Conservation (phyloP, 352 stramenopile genomes). For the Globisporangium irregulare region DNA sequence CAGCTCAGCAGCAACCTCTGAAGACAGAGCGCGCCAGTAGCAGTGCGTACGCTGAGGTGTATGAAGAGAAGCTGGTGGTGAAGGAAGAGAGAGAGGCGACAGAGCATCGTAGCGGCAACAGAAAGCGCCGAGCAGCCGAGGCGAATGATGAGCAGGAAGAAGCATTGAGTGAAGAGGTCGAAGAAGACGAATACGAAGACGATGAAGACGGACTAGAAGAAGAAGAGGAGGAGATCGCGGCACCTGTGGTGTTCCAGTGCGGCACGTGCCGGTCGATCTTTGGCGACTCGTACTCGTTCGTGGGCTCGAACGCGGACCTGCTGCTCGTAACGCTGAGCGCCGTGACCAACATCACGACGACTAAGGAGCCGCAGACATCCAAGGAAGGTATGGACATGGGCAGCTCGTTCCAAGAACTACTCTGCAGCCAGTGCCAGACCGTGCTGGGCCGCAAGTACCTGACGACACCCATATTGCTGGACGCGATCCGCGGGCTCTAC, state of each 20-base stretch:
- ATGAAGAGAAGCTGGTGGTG: conserved; percentile 17
- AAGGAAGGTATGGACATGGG: conserved; percentile 46
- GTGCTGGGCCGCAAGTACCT: conserved; percentile 77
- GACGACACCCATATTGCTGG: conserved; percentile 58
- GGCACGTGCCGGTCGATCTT: conserved; percentile 81
- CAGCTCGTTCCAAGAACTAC: conserved; percentile 70
- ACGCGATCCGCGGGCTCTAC: conserved; percentile 64
- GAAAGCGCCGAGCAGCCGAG: background rate
- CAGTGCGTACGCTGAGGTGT: background rate
- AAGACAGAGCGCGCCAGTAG: background rate
- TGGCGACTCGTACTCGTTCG: conserved; percentile 79
- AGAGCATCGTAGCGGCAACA: background rate
- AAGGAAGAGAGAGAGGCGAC: conserved; percentile 11
- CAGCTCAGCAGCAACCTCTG: background rate
- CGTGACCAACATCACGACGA: conserved; percentile 58
- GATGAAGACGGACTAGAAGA: conserved; percentile 38
- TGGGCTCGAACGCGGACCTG: conserved; percentile 70
- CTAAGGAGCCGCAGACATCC: conserved; percentile 48
- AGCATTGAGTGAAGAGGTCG: conserved; percentile 22
- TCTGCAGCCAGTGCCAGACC: conserved; percentile 79
- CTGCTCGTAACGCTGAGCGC: conserved; percentile 73
- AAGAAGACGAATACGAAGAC: conserved; percentile 29
- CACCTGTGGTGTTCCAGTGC: conserved; percentile 83
- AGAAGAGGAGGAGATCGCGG: conserved; percentile 46
- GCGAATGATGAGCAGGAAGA: conserved; percentile 17